phyloP scores from a whole-genome alignment of 352 stramenopile genomes.

The Pythium monospermum region DNA sequence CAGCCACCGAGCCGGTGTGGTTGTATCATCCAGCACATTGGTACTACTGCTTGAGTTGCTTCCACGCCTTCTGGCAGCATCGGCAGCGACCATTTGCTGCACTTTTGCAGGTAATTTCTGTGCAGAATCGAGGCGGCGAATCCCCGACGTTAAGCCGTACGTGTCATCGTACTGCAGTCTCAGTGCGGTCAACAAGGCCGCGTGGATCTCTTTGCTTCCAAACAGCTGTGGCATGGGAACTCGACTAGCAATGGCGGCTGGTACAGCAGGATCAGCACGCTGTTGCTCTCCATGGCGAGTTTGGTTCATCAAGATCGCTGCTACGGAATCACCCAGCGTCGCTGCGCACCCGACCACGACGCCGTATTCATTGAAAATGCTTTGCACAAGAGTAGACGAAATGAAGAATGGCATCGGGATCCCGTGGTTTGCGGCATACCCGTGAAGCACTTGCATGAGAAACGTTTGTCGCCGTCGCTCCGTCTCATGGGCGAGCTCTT shows the following conservation, averaged over 20 bases:
- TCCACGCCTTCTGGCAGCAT: neutral
- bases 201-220: slow-evolving; percentile 40
- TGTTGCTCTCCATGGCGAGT: neutral
- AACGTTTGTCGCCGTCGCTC: slow-evolving; percentile 48
- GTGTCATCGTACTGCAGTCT: slow-evolving; percentile 60
- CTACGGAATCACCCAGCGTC: slow-evolving; percentile 41
- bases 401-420: slow-evolving; percentile 34
- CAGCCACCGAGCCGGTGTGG: slow-evolving; percentile 47
- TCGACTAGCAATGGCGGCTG: too few relatives aligned
- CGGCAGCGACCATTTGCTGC: neutral
- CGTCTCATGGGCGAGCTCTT: slow-evolving; percentile 29
- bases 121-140: slow-evolving; percentile 20
- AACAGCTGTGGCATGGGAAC: too few relatives aligned
- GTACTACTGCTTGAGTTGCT: neutral
- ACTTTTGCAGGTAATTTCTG: slow-evolving; percentile 7
- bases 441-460: slow-evolving; percentile 66
- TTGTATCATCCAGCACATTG: slow-evolving; percentile 3
- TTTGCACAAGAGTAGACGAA: slow-evolving; percentile 25
- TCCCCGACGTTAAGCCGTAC: slow-evolving; percentile 41
- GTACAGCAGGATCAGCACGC: too few relatives aligned
- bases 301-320: slow-evolving; percentile 18
- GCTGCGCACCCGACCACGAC: slow-evolving; percentile 57
- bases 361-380: slow-evolving; percentile 51
- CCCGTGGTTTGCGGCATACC: slow-evolving; percentile 39
- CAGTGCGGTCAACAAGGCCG: slow-evolving; percentile 44